Evolutionary conservation across 805 yeast species (phyloP).

Genomic region (Blastobotrys parvus): DNA sequence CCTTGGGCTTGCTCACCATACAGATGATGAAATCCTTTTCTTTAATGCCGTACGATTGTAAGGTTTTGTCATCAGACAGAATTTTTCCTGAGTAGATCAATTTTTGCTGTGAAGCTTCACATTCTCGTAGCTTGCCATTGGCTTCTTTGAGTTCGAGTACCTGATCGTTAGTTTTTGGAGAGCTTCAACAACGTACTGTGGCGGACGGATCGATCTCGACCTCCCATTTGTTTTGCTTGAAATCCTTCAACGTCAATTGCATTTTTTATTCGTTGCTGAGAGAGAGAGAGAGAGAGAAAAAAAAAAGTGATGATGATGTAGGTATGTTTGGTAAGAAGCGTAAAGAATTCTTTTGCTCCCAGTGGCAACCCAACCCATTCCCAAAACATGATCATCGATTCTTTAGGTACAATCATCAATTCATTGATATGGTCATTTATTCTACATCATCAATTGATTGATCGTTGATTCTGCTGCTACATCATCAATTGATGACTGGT

Average conservation of each 20-base stretch:
- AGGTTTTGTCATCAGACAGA: conserved; percentile 70
- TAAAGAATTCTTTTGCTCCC: no score
- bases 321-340: no score
- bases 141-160: conserved; percentile 26
- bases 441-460: no score
- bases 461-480: no score
- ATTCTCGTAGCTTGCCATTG: conserved; percentile 58
- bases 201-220: conserved; percentile 65
- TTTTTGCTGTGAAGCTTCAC: conserved; percentile 69
- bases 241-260: conserved; percentile 82
- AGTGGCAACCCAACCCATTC: no score
- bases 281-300: background rate
- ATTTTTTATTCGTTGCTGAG: conserved; percentile 36
- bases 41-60: conserved; percentile 66
- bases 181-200: conserved; percentile 37
- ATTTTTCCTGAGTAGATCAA: conserved; percentile 90
- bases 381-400: no score
- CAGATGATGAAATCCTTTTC: conserved; percentile 85
- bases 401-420: no score
- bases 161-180: conserved; percentile 5
- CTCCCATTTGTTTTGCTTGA: conserved; percentile 82
- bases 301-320: background rate
- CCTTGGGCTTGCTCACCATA: conserved; percentile 54
- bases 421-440: no score
- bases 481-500: no score